Evolutionary conservation across 2,329 filamentous ascomycete species (phyloP), one percentile per base, ranked within the genome.

Genomic region (Cladosporium phlei): DNA sequence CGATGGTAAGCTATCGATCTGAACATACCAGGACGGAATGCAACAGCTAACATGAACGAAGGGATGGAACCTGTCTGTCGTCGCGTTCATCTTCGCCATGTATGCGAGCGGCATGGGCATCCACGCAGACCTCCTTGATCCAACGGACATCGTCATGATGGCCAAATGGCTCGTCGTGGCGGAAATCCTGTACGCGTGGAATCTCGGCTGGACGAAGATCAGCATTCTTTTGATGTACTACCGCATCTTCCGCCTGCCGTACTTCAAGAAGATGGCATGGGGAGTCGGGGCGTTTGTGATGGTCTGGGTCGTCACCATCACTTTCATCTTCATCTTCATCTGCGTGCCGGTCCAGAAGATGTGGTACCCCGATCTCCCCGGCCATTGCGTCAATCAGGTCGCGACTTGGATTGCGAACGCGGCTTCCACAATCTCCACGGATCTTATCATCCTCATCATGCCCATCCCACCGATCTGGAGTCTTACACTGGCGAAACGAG

Each of bases 171-270:
- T 37, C 42, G 64, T 25, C 56, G 58, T 34, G 52, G 54, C 47
- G 62, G 68, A 48, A 52, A 55, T 33, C 12, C 24, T 65, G 38
- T 65, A 63, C 50, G 48, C 58, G 11, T 47, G 61, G 22, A 56
- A 59, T 12, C 58, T 67, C 43, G 60, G 61, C 38, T 63, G 64
- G 49, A 70, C 69, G 32, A 74, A 74, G 59, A 63, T 66, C 20
- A 73, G 70, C 1, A 72, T 75, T 40, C 57, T 75, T 12, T 58
- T 72, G 47, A 71, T 74, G 54, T 74, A 75, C 54, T 66, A 71
- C 20, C 70, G 69, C 35, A 66, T 75, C 38, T 73, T 75, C 55
- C 61, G 57, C 21, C 61, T 45, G 17, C 42, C 42, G 11, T 45
- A 45, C 32, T 60, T 5, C 61, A 52, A 10, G 52, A 52, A 32